phyloP scores from a whole-genome alignment of 148 eudicot species.

The Gaultheria prostrata region DNA sequence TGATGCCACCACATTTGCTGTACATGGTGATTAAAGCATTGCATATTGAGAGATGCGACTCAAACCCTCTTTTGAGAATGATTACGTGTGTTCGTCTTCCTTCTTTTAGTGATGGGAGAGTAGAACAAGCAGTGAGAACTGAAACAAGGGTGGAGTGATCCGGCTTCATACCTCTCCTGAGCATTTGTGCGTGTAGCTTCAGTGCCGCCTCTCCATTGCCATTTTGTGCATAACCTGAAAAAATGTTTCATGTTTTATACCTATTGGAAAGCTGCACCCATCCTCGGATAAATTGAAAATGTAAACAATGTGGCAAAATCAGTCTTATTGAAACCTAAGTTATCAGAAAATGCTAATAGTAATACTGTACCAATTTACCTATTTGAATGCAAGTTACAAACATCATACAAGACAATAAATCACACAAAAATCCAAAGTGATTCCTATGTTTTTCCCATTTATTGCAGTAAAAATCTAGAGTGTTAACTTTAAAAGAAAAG shows the following conservation, averaged over 20 bases:
- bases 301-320: neutral
- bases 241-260: neutral
- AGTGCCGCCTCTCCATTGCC: conserved; percentile 33
- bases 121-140: conserved; percentile 38
- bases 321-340: neutral
- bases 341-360: neutral
- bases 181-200: conserved; percentile 28
- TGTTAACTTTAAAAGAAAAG: neutral
- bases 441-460: neutral
- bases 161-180: conserved; percentile 27
- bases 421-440: neutral
- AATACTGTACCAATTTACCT: too few species aligned
- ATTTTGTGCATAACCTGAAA: conserved; percentile 40
- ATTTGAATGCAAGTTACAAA: too few species aligned
- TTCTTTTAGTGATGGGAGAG: conserved; percentile 30
- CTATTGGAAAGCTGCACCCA: neutral
- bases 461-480: neutral
- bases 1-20: conserved; percentile 39
- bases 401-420: too few species aligned
- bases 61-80: conserved; percentile 27
- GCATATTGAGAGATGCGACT: conserved; percentile 25
- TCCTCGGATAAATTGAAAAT: neutral
- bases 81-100: conserved; percentile 33
- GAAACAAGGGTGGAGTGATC: conserved; percentile 38
- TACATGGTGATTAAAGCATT: conserved; percentile 44